Conservation (phyloP, 1,139 yeast species). For the Candida neerlandica region DNA sequence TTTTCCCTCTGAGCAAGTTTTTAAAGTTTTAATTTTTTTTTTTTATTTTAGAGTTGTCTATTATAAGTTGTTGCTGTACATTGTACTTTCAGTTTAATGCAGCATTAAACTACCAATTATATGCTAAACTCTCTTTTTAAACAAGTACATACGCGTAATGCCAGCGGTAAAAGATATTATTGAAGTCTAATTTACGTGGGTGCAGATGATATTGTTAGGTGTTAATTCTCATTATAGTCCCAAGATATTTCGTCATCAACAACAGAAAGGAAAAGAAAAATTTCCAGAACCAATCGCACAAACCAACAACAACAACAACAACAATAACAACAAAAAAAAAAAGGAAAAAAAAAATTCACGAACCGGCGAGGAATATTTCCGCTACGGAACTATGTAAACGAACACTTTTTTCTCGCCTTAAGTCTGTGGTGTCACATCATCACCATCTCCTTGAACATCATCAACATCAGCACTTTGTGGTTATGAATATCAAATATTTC, state of each 20-base stretch:
- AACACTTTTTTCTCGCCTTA: background rate
- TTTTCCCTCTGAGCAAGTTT: background rate
- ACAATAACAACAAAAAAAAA: background rate
- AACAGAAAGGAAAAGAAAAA: background rate
- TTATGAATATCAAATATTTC: background rate
- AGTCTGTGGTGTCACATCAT: background rate
- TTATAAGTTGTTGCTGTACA: background rate
- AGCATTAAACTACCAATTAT: background rate
- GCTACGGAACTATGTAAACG: background rate
- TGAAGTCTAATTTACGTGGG: background rate
- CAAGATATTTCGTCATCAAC: background rate
- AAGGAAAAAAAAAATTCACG: background rate
- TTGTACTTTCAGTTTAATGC: background rate
- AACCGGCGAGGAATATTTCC: too few species aligned
- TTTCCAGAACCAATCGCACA: too few species aligned
- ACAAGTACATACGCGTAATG: background rate
- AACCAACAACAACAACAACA: background rate
- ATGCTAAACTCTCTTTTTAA: background rate
- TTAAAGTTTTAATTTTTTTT: background rate
- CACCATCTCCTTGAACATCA: background rate
- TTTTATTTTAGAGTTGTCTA: background rate
- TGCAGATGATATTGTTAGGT: background rate
- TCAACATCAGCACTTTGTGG: background rate
- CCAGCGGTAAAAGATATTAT: background rate
- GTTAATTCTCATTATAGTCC: background rate